Evolutionary conservation across 305 asterid species (phyloP).

Genomic region (Fraxinus nigra): DNA sequence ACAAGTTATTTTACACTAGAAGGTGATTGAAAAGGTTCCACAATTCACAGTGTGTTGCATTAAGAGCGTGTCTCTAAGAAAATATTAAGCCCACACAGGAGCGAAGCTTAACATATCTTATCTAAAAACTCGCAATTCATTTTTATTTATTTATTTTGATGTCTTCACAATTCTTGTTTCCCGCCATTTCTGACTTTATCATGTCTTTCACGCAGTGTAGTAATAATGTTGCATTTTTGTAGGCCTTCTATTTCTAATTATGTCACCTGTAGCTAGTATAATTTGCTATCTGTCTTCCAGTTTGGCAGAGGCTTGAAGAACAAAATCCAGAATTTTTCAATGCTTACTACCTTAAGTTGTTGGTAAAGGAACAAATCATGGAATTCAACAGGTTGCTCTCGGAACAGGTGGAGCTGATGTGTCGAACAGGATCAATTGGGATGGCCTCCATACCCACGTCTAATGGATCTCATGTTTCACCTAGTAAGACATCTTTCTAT

Average conservation of each 20-base stretch:
- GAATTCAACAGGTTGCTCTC: constrained; percentile 52
- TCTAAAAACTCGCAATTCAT: not conserved
- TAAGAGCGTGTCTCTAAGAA: not conserved
- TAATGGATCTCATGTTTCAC: constrained; percentile 37
- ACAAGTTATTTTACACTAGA: not conserved
- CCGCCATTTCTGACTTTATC: not conserved
- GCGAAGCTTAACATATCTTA: not conserved
- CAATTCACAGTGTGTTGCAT: not conserved
- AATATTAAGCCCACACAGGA: not conserved
- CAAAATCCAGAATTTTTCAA: constrained; percentile 55
- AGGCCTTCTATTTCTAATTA: not conserved
- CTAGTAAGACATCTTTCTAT: constrained; percentile 32
- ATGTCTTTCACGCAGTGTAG: not conserved
- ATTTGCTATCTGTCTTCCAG: constrained; percentile 32
- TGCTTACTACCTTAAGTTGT: constrained; percentile 41
- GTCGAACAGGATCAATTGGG: constrained; percentile 31
- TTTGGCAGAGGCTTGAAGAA: constrained; percentile 63
- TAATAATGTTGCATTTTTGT: not conserved
- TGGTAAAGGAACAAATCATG: constrained; percentile 48
- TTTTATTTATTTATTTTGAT: not conserved
- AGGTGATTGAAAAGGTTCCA: not conserved
- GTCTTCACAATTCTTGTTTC: not conserved
- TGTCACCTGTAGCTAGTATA: not conserved
- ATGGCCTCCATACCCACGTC: constrained; percentile 26
- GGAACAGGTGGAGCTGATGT: constrained; percentile 43